Conservation (phyloP, 805 yeast genomes). For the Lachancea thermotolerans region DNA sequence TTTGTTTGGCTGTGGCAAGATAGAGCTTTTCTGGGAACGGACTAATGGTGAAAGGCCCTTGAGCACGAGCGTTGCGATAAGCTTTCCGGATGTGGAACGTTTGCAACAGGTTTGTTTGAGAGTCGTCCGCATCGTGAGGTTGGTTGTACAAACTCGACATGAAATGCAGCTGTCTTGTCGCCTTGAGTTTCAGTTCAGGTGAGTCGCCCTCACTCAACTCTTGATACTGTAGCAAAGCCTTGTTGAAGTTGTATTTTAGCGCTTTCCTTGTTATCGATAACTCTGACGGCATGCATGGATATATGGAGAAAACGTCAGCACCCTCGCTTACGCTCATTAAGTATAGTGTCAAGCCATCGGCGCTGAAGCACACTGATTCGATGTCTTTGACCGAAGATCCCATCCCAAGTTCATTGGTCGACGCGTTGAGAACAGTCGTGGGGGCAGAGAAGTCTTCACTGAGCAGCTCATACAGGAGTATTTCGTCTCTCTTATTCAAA, state of each 20-base stretch:
- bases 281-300: constrained; percentile 55
- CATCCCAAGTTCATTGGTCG: constrained; percentile 3
- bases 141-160: constrained; percentile 30
- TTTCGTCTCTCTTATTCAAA: constrained; percentile 20
- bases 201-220: constrained; percentile 12
- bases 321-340: constrained; percentile 44
- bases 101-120: constrained; percentile 1
- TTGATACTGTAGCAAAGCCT: constrained; percentile 18
- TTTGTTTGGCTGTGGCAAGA: constrained; percentile 36
- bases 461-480: constrained; percentile 19
- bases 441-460: constrained; percentile 4
- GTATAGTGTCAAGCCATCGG: constrained; percentile 47
- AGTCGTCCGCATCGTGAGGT: constrained; percentile 10
- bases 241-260: constrained; percentile 2
- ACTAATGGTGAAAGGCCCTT: constrained; percentile 48
- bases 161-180: constrained; percentile 35
- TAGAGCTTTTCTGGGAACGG: constrained; percentile 54
- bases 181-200: constrained; percentile 17
- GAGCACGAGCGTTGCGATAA: constrained; percentile 20
- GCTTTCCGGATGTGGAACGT: constrained; percentile 2
- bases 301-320: constrained; percentile 48
- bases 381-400: constrained; percentile 19
- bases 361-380: constrained; percentile 19
- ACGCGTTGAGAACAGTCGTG: constrained; percentile 2
- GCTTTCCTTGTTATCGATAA: constrained; percentile 21